These are phyloP conservation scores for Macrocybe sp. DNA, from an alignment of 1,284 basidiomycete genomes.

Conservation along the genomic window DNA sequence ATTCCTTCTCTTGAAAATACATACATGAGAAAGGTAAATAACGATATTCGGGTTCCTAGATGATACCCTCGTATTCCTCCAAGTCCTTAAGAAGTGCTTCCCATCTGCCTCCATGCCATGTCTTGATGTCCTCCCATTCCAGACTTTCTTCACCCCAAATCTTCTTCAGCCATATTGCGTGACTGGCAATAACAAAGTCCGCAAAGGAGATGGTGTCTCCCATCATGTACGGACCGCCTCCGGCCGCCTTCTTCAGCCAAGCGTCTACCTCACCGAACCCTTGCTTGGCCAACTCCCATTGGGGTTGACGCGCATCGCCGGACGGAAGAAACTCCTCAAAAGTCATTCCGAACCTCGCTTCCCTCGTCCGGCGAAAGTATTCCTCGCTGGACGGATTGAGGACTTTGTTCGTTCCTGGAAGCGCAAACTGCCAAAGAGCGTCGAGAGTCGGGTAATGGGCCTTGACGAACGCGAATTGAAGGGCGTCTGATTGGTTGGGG, in stretches of 20 bases:
- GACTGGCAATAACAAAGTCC: slow-evolving; percentile 29
- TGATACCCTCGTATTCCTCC: slow-evolving; percentile 5
- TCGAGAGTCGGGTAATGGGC: slow-evolving; percentile 14
- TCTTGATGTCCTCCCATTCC: slow-evolving; percentile 5
- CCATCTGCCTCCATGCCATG: slow-evolving; percentile 8
- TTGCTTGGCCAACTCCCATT: slow-evolving; percentile 26
- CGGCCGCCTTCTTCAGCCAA: slow-evolving; percentile 22
- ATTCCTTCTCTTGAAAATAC: no score
- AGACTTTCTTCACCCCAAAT: slow-evolving; percentile 7
- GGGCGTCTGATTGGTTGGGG: background rate
- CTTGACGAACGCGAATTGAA: slow-evolving; percentile 22
- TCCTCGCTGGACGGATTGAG: slow-evolving; percentile 29
- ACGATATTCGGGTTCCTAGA: no score
- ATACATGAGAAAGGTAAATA: no score
- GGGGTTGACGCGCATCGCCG: slow-evolving; percentile 20
- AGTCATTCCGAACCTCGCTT: slow-evolving; percentile 22
- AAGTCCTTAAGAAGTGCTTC: slow-evolving; percentile 1
- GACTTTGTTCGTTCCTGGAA: slow-evolving; percentile 13
- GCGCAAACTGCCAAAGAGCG: slow-evolving; percentile 12
- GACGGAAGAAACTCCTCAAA: slow-evolving; percentile 28
- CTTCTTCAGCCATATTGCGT: slow-evolving; percentile 25
- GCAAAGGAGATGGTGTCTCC: slow-evolving; percentile 25
- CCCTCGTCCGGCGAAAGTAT: slow-evolving; percentile 32
- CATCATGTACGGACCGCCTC: slow-evolving; percentile 23
- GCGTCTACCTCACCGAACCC: slow-evolving; percentile 24